Base-by-base conservation (phyloP, 1,139 yeast genomes). In the Petasospora fabianii region DNA sequence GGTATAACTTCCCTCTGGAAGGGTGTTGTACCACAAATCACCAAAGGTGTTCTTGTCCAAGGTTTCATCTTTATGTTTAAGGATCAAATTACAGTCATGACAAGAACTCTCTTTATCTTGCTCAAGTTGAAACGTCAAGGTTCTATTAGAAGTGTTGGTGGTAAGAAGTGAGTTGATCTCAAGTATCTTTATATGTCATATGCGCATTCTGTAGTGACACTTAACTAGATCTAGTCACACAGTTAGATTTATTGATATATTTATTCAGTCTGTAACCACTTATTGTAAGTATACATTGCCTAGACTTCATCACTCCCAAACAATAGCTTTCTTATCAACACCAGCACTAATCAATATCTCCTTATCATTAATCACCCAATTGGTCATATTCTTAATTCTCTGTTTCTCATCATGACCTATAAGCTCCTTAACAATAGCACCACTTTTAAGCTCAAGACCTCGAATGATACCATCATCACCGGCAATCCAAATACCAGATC, bases 31-130 rank as follows among this genome's bases (percentile, higher is more conserved):
- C 95, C 95, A 6, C 96, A 86, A 60, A 70, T 86, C 49, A 62
- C 81, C 30, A 86, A 86, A 67, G 95, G 95, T 3, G 84, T 86
- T 5, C 62, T 86, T 40, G 96, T 86, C 5, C 96, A 86, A 61
- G 96, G 96, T 0, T 69, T 86, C 47, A 69, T 87, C 53, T 84
- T 87, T 55, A 84, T 84, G 82, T 83, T 82, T 61, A 84, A 46
- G 33, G 57, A 54, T 30, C 53, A 54, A 27, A 28, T 54, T n/a
- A 49, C 46, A 6, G 12, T 45, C 6, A 32, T 42, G 15, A 48
- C 51, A 34, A 47, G 41, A 39, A 34, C 40, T 2, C 13, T 53
- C 11, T 45, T 44, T 29, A 29, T 36, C 15, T 24, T 51, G 19
- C 21, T 51, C 9, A 45, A 32, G 17, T 31, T 37, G 6, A 41